Evolutionary conservation across 2,329 filamentous ascomycete genomes (phyloP), one percentile per base, ranked within the genome.

Genomic region (Nemania diffusa): DNA sequence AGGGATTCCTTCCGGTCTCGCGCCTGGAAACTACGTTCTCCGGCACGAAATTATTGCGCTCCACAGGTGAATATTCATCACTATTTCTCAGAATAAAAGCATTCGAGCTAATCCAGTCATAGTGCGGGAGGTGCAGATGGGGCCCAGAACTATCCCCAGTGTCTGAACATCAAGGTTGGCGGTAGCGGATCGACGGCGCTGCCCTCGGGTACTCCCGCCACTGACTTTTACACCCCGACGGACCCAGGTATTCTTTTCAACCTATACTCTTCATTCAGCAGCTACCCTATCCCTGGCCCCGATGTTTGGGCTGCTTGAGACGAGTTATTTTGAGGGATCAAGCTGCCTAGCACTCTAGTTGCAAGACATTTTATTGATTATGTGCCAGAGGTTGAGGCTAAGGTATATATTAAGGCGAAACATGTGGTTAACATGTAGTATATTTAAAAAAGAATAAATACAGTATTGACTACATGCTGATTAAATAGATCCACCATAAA

Each of bases 81-180:
- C 11, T 5, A 40, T 15, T 15, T 17, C 11, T 13, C n/a, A n/a
- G 11, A 40, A 17, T 11, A 9, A 40, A 11, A 40, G 11, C 2
- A 40, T 40, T 40, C 37, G 15, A 17, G 22, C 42, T 17, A 24
- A 46, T 8, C 13, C 27, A 34, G 6, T 5, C 15, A 48, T 77
- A 77, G 76, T 46, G 82, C 83, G 15, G 74, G 69, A 3, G 77
- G 77, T 56, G 65, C 69, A 50, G 74, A 82, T 71, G 83, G 83
- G 17, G 82, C 83, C 56, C 83, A 85, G 75, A 80, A 79, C 75
- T 85, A 84, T 74, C 83, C 83, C 42, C 82, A 84, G 72, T 84
- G 87, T 75, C 77, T 88, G 73, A 88, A 89, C 80, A 73, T 89
- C 68, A 80, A 85, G 71, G 79, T 89, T 69, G 84, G 82, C 57